These are phyloP conservation scores for Penicillium paxilli DNA, from an alignment of 495 filamentous ascomycete species.

Conservation along the genomic window DNA sequence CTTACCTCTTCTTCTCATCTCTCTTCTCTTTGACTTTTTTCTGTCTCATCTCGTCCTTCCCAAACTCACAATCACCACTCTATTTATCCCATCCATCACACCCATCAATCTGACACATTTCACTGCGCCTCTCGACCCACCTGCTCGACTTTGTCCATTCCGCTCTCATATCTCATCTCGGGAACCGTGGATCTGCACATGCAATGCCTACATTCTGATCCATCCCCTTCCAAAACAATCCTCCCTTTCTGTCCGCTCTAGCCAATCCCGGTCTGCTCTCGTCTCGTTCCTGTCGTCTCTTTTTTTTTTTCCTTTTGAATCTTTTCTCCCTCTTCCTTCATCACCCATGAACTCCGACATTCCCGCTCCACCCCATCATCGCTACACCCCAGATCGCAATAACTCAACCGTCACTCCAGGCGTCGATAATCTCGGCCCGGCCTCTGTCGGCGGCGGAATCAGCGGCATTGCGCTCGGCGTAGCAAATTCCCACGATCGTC, in stretches of 20 bases:
- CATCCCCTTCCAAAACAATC: neutral
- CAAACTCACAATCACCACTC: no score
- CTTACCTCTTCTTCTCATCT: neutral
- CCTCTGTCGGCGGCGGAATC: constrained; percentile 74
- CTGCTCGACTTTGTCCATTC: neutral
- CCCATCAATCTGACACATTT: constrained; percentile 12
- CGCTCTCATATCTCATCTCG: constrained; percentile 6
- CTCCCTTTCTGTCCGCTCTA: neutral
- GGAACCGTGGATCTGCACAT: constrained; percentile 27
- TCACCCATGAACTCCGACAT: constrained; percentile 7
- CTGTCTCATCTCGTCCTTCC: neutral
- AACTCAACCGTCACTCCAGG: constrained; percentile 67
- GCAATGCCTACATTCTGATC: constrained; percentile 4
- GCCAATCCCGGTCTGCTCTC: neutral
- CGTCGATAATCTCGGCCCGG: constrained; percentile 70
- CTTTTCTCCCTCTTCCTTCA: neutral
- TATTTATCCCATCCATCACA: neutral
- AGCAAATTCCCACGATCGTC: constrained; percentile 68
- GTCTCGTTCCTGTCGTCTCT: neutral
- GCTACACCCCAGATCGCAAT: constrained; percentile 19
- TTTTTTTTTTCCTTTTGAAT: neutral
- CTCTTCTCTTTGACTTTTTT: neutral
- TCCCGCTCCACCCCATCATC: constrained; percentile 16
- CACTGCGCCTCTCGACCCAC: constrained; percentile 12
- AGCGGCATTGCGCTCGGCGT: constrained; percentile 73